Percentiles rank a stretch among this genome's conserved stretches.
phyloP scores from a whole-genome alignment of 306 rosid genomes.

The Quercus agrifolia region DNA sequence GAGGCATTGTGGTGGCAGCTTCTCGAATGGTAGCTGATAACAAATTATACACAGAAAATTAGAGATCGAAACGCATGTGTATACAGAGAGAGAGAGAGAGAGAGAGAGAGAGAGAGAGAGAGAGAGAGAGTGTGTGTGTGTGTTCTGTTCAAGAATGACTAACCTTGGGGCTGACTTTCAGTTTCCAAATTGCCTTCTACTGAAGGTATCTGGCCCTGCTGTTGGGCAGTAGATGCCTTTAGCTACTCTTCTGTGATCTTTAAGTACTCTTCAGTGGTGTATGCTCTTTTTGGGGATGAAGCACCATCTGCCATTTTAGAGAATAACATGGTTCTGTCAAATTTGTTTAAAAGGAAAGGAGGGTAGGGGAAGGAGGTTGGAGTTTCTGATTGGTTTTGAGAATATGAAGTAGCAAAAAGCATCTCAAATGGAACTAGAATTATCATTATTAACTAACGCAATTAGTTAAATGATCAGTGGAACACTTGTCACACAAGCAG shows the following conservation, averaged over 20 bases:
- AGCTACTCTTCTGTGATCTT: constrained; percentile 87
- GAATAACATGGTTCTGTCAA: neutral
- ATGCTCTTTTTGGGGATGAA: constrained; percentile 43
- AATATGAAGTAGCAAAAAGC: neutral
- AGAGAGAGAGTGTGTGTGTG: accelerated
- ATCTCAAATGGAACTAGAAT: too few relatives aligned
- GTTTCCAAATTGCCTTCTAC: constrained; percentile 38
- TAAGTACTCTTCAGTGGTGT: constrained; percentile 75
- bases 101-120: neutral
- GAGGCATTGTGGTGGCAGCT: constrained; percentile 29
- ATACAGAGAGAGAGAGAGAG: too few relatives aligned
- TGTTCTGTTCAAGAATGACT: constrained; percentile 15
- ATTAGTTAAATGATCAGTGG: too few relatives aligned
- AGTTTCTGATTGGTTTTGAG: neutral
- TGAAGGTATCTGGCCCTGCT: constrained; percentile 37
- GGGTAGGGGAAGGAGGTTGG: neutral
- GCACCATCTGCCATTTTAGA: constrained; percentile 45
- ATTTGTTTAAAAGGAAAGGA: constrained; percentile 8
- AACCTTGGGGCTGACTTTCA: constrained; percentile 52
- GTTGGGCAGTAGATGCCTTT: constrained; percentile 53
- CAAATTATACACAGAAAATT: constrained; percentile 13
- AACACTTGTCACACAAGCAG: too few relatives aligned
- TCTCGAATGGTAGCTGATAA: constrained; percentile 40
- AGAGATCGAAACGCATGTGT: neutral
- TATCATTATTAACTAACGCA: too few relatives aligned